Conservation (phyloP, 169 alveolate genomes). For the Theileria luwenshuni region DNA sequence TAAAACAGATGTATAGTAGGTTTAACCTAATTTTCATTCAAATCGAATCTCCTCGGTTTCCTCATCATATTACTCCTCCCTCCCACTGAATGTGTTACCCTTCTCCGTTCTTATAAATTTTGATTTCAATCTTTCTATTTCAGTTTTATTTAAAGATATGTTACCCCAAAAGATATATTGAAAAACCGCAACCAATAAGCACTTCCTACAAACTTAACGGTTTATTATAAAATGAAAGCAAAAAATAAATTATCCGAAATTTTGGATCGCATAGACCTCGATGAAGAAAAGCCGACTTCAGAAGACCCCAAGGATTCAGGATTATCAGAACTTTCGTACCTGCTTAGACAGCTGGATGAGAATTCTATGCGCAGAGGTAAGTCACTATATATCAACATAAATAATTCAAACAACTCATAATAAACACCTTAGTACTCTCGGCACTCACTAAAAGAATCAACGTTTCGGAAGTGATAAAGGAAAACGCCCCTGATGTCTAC, state of each 20-base stretch:
- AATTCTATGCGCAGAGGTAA: constrained; percentile 39
- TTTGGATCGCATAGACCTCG: constrained; percentile 28
- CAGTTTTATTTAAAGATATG: no score
- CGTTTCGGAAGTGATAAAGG: constrained; percentile 27
- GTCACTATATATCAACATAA: not conserved
- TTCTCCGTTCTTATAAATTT: no score
- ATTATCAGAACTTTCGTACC: constrained; percentile 15
- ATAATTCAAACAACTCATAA: no score
- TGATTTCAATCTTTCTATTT: no score
- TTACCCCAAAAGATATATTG: no score
- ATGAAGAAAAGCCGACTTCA: not conserved
- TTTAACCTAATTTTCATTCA: no score
- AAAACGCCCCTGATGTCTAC: constrained; percentile 39
- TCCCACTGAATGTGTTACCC: no score
- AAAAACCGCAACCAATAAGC: no score
- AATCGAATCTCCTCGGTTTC: no score
- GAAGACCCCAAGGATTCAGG: not conserved
- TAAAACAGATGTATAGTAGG: no score
- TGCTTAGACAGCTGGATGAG: constrained; percentile 35
- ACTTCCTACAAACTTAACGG: no score
- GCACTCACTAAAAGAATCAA: constrained; percentile 19
- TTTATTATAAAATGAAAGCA: constrained; percentile 22
- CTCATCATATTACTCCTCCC: no score
- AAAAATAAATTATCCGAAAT: constrained; percentile 38
- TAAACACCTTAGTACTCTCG: constrained; percentile 20